Percentiles rank a stretch among this genome's conserved stretches.
Conservation (phyloP, 169 alveolate species). For the Cryptosporidium baileyi region DNA sequence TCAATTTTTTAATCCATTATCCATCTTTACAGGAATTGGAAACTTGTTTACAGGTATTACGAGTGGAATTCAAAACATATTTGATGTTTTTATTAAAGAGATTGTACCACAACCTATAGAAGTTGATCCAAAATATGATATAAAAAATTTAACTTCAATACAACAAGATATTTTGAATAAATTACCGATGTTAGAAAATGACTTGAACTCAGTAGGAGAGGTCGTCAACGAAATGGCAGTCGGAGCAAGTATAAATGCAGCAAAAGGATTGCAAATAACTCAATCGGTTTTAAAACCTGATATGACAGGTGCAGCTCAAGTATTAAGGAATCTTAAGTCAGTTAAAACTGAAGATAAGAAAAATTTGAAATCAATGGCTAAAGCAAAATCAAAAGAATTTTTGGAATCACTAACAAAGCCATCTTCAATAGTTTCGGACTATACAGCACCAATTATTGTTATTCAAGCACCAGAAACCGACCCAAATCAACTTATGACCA, state of each 20-base stretch:
- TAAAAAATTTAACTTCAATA: slow-evolving; percentile 4
- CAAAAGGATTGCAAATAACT: slow-evolving; percentile 48
- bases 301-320: slow-evolving; percentile 5
- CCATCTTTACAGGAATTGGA: slow-evolving; percentile 54
- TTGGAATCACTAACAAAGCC: slow-evolving; percentile 54
- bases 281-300: slow-evolving; percentile 57
- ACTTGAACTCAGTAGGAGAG: slow-evolving; percentile 36
- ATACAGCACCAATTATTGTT: slow-evolving; percentile 68
- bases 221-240: slow-evolving; percentile 63
- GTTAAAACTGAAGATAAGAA: not conserved
- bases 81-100: slow-evolving; percentile 44
- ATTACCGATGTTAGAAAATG: slow-evolving; percentile 33
- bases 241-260: slow-evolving; percentile 68
- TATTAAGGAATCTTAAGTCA: slow-evolving; percentile 14
- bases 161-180: slow-evolving; percentile 35
- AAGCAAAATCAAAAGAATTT: slow-evolving; percentile 54
- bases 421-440: slow-evolving; percentile 47
- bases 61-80: slow-evolving; percentile 23
- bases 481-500: slow-evolving; percentile 36
- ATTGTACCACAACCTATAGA: slow-evolving; percentile 8
- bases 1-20: slow-evolving; percentile 21
- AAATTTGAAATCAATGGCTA: slow-evolving; percentile 5
- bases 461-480: slow-evolving; percentile 67
- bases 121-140: slow-evolving; percentile 54
- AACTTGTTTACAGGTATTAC: slow-evolving; percentile 21